A percentile compares a stretch with the other conserved stretches of the same genome.
These are phyloP conservation scores for Populus simonii DNA, from an alignment of 345 rosid species.

Conservation along the genomic window DNA sequence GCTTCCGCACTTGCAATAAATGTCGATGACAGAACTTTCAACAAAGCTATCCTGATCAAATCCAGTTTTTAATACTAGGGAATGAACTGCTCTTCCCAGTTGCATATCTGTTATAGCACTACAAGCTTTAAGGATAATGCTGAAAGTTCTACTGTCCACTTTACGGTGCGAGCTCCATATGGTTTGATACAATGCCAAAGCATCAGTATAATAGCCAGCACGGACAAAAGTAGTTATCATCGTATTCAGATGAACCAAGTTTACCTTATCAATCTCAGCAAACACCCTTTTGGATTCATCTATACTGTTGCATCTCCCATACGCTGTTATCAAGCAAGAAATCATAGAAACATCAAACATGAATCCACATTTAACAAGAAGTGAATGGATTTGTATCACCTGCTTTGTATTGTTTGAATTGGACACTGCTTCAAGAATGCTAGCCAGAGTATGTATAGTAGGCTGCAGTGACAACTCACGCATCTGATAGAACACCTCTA, in stretches of 20 bases:
- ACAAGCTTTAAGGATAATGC: slow-evolving; percentile 9
- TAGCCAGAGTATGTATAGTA: slow-evolving; percentile 29
- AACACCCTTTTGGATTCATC: slow-evolving; percentile 29
- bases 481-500: slow-evolving; percentile 30
- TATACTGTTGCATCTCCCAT: slow-evolving; percentile 30
- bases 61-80: slow-evolving; percentile 12
- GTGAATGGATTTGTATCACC: slow-evolving; percentile 35
- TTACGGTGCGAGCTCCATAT: slow-evolving; percentile 14
- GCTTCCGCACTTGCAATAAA: slow-evolving; percentile 11
- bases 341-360: slow-evolving; percentile 28
- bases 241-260: slow-evolving; percentile 27
- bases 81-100: slow-evolving; percentile 15
- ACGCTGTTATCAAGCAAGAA: slow-evolving; percentile 35
- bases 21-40: slow-evolving; percentile 12
- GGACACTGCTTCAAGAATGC: slow-evolving; percentile 34
- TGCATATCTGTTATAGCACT: slow-evolving; percentile 12
- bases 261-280: slow-evolving; percentile 21
- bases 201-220: slow-evolving; percentile 27
- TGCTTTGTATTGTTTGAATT: slow-evolving; percentile 21
- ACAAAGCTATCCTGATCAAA: slow-evolving; percentile 8
- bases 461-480: slow-evolving; percentile 13
- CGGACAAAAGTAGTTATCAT: slow-evolving; percentile 24
- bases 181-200: slow-evolving; percentile 30
- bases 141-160: slow-evolving; percentile 27
- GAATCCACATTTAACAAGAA: slow-evolving; percentile 33